A percentile compares a stretch with the other conserved stretches of the same genome.
Evolutionary conservation across 371 early-diverging fungal species (phyloP).

Genomic region (Mucor velutinosus): DNA sequence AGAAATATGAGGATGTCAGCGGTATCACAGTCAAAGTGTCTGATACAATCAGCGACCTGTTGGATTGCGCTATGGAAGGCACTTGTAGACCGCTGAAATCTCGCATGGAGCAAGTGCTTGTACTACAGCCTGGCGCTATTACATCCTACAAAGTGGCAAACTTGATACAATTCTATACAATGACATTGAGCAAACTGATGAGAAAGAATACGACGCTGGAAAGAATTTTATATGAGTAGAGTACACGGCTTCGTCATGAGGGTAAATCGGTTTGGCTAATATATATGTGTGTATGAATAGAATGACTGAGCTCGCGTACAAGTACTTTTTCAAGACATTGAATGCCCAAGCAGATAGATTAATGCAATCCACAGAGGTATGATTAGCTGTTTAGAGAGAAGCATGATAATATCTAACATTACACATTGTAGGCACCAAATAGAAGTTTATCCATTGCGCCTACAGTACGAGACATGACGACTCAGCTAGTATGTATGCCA

Average conservation of each 20-base stretch:
- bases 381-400: neutral
- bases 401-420: neutral
- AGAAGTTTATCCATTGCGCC: conserved; percentile 64
- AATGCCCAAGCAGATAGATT: conserved; percentile 66
- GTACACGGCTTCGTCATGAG: too few relatives aligned
- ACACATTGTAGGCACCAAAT: conserved; percentile 52
- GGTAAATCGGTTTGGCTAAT: neutral
- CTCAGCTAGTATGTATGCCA: conserved; percentile 57
- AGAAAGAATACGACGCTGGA: conserved; percentile 60
- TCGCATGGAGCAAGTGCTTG: conserved; percentile 79
- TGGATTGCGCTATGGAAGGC: conserved; percentile 78
- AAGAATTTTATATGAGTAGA: conserved; percentile 62
- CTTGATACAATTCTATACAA: conserved; percentile 76
- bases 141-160: conserved; percentile 73
- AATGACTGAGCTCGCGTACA: conserved; percentile 66
- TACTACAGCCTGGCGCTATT: conserved; percentile 70
- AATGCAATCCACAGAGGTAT: conserved; percentile 59
- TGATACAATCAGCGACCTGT: conserved; percentile 48
- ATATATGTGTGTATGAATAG: conserved; percentile 36
- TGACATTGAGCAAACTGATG: conserved; percentile 66
- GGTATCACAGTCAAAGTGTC: conserved; percentile 14
- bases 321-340: conserved; percentile 70
- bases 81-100: conserved; percentile 77
- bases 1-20: conserved; percentile 11
- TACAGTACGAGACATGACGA: conserved; percentile 65